phyloP scores from a whole-genome alignment of 768 basidiomycete genomes.

The Kwoniella bestiolae region DNA sequence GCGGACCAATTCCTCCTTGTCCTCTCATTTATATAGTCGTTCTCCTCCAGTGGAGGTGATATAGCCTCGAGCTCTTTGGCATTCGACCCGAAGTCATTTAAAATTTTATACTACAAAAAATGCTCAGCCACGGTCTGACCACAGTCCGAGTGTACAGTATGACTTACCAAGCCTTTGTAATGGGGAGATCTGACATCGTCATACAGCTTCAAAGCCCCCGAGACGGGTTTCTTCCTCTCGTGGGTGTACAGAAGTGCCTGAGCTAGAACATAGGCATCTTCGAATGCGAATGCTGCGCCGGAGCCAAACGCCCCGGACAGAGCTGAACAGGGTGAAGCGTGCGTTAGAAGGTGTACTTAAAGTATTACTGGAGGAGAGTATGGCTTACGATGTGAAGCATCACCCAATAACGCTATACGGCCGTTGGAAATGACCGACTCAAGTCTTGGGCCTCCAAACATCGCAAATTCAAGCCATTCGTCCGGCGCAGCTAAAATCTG shows the following conservation, averaged over 20 bases:
- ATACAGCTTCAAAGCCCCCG: slow-evolving; percentile 25
- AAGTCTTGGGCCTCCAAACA: slow-evolving; percentile 39
- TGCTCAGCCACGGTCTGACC: not conserved
- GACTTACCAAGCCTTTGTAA: slow-evolving; percentile 36
- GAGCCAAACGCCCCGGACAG: slow-evolving; percentile 43
- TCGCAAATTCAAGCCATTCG: slow-evolving; percentile 41
- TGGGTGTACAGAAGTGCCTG: slow-evolving; percentile 19
- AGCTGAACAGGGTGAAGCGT: slow-evolving; percentile 13
- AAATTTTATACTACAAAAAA: slow-evolving; percentile 17
- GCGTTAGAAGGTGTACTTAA: not conserved
- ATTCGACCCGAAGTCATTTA: slow-evolving; percentile 20
- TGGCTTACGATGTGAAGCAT: slow-evolving; percentile 42
- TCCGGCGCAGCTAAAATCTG: slow-evolving; percentile 30
- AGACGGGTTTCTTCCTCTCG: not conserved
- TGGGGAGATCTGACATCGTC: slow-evolving; percentile 34
- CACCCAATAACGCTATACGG: slow-evolving; percentile 34
- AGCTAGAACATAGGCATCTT: slow-evolving; percentile 39
- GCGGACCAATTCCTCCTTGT: slow-evolving; percentile 15
- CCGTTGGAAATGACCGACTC: slow-evolving; percentile 29
- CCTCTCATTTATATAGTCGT: slow-evolving; percentile 24
- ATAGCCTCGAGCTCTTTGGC: slow-evolving; percentile 25
- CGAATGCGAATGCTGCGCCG: slow-evolving; percentile 45
- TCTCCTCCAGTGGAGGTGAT: slow-evolving; percentile 7
- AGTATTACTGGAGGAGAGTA: not conserved
- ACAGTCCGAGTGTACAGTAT: too few relatives aligned